Evolutionary conservation across 1,284 basidiomycete species (phyloP).

Genomic region (Calocybe gambosa): DNA sequence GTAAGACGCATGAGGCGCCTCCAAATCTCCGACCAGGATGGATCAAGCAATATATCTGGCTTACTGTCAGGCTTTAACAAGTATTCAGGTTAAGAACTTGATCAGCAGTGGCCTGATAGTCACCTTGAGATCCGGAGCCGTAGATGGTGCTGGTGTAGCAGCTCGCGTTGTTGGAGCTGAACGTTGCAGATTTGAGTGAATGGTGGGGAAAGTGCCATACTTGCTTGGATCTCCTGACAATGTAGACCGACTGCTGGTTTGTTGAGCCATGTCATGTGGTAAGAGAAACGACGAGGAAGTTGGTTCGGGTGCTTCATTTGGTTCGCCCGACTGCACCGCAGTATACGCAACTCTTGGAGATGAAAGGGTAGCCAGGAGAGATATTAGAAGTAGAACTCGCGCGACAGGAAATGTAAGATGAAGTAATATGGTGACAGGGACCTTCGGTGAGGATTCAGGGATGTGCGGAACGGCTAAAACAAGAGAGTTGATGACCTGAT

Average conservation of each 20-base stretch:
- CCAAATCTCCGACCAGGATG: conserved; percentile 60
- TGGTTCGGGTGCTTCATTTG: conserved; percentile 31
- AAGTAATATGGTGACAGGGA: conserved; percentile 35
- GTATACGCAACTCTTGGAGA: conserved; percentile 58
- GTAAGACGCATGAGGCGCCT: conserved; percentile 54
- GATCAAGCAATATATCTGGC: conserved; percentile 54
- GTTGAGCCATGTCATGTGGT: conserved; percentile 35
- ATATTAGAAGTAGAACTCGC: conserved; percentile 56
- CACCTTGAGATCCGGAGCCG: conserved; percentile 36
- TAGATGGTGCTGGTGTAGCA: conserved; percentile 57
- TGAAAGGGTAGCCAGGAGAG: conserved; percentile 51
- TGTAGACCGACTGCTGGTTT: conserved; percentile 36
- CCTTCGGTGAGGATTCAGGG: conserved; percentile 26
- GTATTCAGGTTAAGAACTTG: conserved; percentile 1
- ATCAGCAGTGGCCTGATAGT: not conserved
- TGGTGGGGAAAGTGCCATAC: conserved; percentile 67
- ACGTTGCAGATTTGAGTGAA: conserved; percentile 41
- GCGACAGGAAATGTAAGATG: conserved; percentile 60
- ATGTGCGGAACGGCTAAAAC: conserved; percentile 25
- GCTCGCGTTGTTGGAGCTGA: conserved; percentile 54
- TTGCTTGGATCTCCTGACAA: conserved; percentile 45
- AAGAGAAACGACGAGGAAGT: conserved; percentile 50
- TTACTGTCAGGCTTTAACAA: conserved; percentile 32
- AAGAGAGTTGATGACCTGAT: not conserved
- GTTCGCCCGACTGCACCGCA: conserved; percentile 37